Conservation (phyloP, 1,284 basidiomycete genomes). For the Rhizoctonia solani region DNA sequence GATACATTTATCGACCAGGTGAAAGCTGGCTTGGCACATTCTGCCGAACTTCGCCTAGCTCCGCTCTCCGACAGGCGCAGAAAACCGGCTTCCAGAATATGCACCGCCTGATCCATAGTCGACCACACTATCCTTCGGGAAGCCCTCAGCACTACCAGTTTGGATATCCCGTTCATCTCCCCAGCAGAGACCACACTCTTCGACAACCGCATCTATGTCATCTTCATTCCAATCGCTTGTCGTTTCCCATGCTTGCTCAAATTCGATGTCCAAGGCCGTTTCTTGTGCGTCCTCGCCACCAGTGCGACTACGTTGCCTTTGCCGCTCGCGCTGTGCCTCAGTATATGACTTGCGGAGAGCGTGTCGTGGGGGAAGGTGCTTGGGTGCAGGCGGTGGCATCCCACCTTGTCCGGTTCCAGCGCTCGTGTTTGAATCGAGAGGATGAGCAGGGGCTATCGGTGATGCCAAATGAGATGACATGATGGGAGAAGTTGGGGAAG, state of each 20-base stretch:
- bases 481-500: slow-evolving; percentile 22
- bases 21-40: too few species aligned
- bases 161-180: slow-evolving; percentile 7
- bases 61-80: too few species aligned
- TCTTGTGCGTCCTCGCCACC: slow-evolving; percentile 44
- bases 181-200: slow-evolving; percentile 68
- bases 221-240: slow-evolving; percentile 88
- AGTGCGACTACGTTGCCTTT: slow-evolving; percentile 18
- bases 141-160: background rate
- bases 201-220: slow-evolving; percentile 72
- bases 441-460: slow-evolving; percentile 35
- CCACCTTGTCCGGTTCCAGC: background rate
- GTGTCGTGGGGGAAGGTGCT: slow-evolving; percentile 29
- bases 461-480: slow-evolving; percentile 33
- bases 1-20: too few species aligned
- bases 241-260: slow-evolving; percentile 91
- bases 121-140: background rate
- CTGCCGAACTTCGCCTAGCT: too few species aligned
- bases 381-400: slow-evolving; percentile 25
- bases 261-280: slow-evolving; percentile 78
- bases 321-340: slow-evolving; percentile 31
- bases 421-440: slow-evolving; percentile 38
- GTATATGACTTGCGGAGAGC: slow-evolving; percentile 32
- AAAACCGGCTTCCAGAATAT: background rate
- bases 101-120: background rate